Evolutionary conservation across 345 rosid genomes (phyloP), one percentile per base, ranked within the genome.

Genomic region (Salix brachista): DNA sequence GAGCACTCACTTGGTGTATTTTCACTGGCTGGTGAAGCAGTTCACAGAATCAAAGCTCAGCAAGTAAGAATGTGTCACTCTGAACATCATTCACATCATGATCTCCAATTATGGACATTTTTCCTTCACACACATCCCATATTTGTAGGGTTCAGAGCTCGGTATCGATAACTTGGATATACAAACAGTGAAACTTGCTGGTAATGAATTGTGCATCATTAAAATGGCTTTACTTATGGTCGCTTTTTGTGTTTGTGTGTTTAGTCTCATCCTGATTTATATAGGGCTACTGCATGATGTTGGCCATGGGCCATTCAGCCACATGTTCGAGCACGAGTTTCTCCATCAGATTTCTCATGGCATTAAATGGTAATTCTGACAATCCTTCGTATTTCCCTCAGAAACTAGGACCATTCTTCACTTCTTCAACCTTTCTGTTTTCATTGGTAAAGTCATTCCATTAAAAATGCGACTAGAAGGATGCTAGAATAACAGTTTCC

Each of bases 231-330:
- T 79, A 56, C 60, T 30, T 58, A 16, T 32, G 34, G 9, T 39
- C 3, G 61, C n/a, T 69, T 68, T 19, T 67, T 3, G 4, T 41
- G 44, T 42, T 61, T 74, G 26, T 48, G 34, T 70, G 44, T 71
- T n/a, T 48, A 14, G 21, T 18, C 19, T 46, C 37, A 11, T 16
- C 8, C 18, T 60, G n/a, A 28, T 41, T 16, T 48, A n/a, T 77
- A 9, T 61, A 77, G 84, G 84, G 54, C 70, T 81, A 18, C 54
- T 81, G 68, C 84, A 81, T 77, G 84, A 81, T 77, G 71, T 81
- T 69, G 84, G 84, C 60, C 84, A 81, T 50, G 84, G 84, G 17
- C 80, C 84, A 50, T 81, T 81, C 72, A 77, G 80, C 71, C 84
- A 81, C 78, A 65, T 62, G 72, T 81, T 81, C 64, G 84, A 81